Base-by-base conservation (phyloP, 257 asterid species). In the Solanum habrochaites region DNA sequence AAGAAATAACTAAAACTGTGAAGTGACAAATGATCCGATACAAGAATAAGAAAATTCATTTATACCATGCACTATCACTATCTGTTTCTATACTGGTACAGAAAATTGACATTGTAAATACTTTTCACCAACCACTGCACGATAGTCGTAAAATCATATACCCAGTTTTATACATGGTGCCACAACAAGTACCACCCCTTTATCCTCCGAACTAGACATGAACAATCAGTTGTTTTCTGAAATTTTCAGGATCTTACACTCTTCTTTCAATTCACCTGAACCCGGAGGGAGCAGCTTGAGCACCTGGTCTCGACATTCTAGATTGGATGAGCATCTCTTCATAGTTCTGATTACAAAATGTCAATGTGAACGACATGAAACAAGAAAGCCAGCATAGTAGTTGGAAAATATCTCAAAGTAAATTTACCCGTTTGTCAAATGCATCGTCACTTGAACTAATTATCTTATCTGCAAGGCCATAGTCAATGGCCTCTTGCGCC, bases 381-480 rank as follows among this genome's bases (percentile, higher is more conserved):
- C 32, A 62, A 20, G 43, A 77, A 84, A 52, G 32, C 9, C 40
- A 2, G 9, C 15, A 42, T 21, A 16, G 64, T 81, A 81, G 67
- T 72, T 56, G 14, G 71, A 32, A 90, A 77, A 62, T 15, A 49
- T 12, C 31, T 58, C 35, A 67, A 66, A 69, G 74, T 29, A 83
- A 42, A 82, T 82, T 82, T 94, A 97, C 99, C 98, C 93, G 90
- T 90, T 93, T 95, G 90, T 95, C 96, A 86, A 91, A 94, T 69
- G 94, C 92, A n/a, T 56, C 37, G 75, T 97, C 99, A 70, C 88
- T 73, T 10, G 99, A 87, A 83, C 89, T 90, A 62, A 96, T 90
- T 87, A 96, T 94, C 94, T 89, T 95, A 92, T 97, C 99, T 4
- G 94, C 99, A 87, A 97, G 43, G 87, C 99, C 99, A 89, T 97